These are phyloP conservation scores for Crassisporium funariophilum DNA, from an alignment of 768 basidiomycete genomes.

Conservation along the genomic window DNA sequence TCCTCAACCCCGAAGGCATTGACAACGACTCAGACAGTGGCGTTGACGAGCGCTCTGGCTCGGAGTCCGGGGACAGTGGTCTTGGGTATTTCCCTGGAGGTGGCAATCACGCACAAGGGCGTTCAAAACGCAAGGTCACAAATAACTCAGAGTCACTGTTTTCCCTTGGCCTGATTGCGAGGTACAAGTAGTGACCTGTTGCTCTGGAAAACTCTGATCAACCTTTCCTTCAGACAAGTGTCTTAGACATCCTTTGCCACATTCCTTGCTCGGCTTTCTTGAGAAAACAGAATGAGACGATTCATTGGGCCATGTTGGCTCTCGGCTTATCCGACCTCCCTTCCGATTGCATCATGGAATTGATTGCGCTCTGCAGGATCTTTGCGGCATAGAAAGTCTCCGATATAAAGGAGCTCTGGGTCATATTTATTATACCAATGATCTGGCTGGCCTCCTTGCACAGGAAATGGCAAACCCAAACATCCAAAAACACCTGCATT, in stretches of 20 bases:
- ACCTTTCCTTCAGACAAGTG: not conserved
- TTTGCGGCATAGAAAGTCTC: conserved; percentile 32
- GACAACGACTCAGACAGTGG: no score
- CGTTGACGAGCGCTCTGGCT: no score
- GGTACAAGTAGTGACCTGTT: no score
- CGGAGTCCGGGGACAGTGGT: no score
- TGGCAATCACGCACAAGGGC: no score
- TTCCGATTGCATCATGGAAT: not conserved
- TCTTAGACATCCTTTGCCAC: not conserved
- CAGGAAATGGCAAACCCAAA: conserved; percentile 43
- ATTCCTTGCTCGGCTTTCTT: not conserved
- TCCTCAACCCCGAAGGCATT: no score
- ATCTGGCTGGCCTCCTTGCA: conserved; percentile 27
- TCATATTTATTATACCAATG: conserved; percentile 33
- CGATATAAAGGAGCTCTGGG: conserved; percentile 32
- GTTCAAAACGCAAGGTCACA: no score
- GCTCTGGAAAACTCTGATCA: no score
- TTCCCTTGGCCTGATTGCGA: no score
- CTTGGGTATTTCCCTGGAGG: no score
- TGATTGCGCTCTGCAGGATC: conserved; percentile 9
- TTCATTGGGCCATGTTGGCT: not conserved
- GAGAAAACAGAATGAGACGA: not conserved
- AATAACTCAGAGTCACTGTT: no score
- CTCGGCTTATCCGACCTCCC: not conserved
- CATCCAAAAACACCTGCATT: conserved; percentile 31